Base-by-base conservation (phyloP, 495 filamentous ascomycete genomes). In the Daldinia loculata region DNA sequence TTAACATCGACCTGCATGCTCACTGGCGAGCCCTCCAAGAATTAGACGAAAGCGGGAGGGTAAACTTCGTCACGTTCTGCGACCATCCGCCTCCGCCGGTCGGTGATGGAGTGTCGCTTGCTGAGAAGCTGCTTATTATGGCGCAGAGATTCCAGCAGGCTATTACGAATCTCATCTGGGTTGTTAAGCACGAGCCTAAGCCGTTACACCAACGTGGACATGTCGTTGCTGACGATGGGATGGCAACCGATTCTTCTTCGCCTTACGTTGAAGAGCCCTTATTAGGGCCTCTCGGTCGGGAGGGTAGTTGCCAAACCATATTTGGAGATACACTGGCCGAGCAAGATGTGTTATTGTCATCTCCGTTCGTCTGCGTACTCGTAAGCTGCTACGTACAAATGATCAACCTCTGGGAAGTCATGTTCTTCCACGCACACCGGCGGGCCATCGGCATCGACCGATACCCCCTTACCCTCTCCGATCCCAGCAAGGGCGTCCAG, bases 121-220 rank as follows among this genome's bases (percentile, higher is more conserved):
- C 65, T 4, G 70, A 73, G 70, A 73, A 73, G 22, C 32, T 65
- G 24, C 66, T 73, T 34, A 65, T 73, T 34, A 65, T 69, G 60
- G 64, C 70, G 2, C 70, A 69, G 24, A 55, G 70, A 12, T 73
- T 69, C 51, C 70, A 69, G 8, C 70, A 69, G 41, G 61, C 70
- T 9, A 48, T 69, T n/a, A 69, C 57, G 30, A 73, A 73, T 14
- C 66, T 73, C 15, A n/a, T 7, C 15, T 73, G 70, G 70, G 66
- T 69, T 15, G 51, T 73, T 2, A 69, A 69, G 26, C 65, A 69
- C 14, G 66, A 73, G 4, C 60, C 70, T 14, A 65, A 29, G 29
- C 24, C 60, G 9, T 14, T 51, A 9, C 27, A 38, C 9, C 12
- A 34, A 1, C 43, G 22, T 3, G 24, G 24, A 2, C 22, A 30